Conservation (phyloP, 768 basidiomycete genomes). For the Lactarius psammicola region DNA sequence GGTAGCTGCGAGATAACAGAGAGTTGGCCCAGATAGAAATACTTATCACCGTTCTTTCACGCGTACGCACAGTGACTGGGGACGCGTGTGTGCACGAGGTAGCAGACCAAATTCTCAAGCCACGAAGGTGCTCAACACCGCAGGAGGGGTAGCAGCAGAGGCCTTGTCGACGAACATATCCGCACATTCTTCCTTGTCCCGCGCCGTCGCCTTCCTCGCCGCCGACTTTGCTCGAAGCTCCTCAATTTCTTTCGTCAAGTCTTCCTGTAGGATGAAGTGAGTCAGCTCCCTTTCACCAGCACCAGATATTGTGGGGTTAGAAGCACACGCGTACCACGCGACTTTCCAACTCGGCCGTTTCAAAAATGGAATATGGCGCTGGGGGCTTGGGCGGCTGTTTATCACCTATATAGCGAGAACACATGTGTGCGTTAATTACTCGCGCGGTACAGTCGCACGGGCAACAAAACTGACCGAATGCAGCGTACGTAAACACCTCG, state of each 20-base stretch:
- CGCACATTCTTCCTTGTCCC: constrained; percentile 15
- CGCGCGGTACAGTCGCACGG: background rate
- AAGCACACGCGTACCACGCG: constrained; percentile 39
- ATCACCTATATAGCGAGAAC: constrained; percentile 38
- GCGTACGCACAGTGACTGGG: too few species aligned
- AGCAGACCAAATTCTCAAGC: constrained; percentile 14
- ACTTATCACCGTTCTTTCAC: too few species aligned
- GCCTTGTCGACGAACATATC: constrained; percentile 23
- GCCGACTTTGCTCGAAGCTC: constrained; percentile 50
- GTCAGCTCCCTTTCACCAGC: background rate
- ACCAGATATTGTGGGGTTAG: background rate
- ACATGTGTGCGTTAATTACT: background rate
- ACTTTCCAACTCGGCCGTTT: constrained; percentile 55
- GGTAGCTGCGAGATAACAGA: too few species aligned
- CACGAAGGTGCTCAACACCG: constrained; percentile 6
- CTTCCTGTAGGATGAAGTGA: constrained; percentile 41
- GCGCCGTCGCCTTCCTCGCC: constrained; percentile 35
- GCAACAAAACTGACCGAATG: constrained; percentile 47
- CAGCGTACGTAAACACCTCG: constrained; percentile 73
- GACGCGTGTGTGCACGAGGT: too few species aligned
- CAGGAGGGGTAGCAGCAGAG: background rate
- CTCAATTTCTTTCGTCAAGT: constrained; percentile 58
- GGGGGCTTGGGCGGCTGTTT: constrained; percentile 42
- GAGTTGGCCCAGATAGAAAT: too few species aligned
- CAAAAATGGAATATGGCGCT: constrained; percentile 59